phyloP scores from a whole-genome alignment of 352 stramenopile species.

The Pythium insidiosum region DNA sequence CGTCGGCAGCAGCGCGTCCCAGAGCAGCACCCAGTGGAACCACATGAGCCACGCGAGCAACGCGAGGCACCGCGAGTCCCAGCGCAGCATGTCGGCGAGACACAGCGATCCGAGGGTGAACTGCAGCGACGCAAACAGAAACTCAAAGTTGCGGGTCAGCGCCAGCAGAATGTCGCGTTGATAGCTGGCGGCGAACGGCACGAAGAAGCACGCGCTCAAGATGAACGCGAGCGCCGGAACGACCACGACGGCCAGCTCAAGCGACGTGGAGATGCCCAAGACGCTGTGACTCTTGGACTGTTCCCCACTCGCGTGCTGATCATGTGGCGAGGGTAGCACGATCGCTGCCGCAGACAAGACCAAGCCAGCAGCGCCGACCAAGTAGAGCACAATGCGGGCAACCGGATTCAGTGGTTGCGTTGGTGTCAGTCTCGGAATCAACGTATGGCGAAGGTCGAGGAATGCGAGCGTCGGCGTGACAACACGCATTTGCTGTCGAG shows the following conservation, averaged over 20 bases:
- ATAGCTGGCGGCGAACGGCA: constrained; percentile 1
- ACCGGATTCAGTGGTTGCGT: no score
- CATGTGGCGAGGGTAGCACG: no score
- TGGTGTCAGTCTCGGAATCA: not conserved
- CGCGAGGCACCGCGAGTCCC: constrained; percentile 18
- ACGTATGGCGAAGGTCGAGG: constrained; percentile 2
- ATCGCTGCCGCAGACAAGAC: no score
- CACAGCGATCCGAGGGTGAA: constrained; percentile 18
- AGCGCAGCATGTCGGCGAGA: constrained; percentile 18
- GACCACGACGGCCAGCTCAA: no score
- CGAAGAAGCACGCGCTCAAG: not conserved
- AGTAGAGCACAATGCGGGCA: no score
- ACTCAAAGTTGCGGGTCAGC: constrained; percentile 26
- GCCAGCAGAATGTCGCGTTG: constrained; percentile 18
- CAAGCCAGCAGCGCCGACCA: no score
- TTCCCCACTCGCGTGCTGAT: no score
- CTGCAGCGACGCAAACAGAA: constrained; percentile 25
- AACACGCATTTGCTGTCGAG: no score
- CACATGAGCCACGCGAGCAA: constrained; percentile 18
- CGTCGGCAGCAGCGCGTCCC: constrained; percentile 22
- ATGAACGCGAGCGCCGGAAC: no score
- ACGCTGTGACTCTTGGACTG: no score
- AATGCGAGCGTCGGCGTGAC: constrained; percentile 9
- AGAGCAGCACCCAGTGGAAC: constrained; percentile 21
- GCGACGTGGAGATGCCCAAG: no score